These are phyloP conservation scores for Pichia sp. DNA, from an alignment of 1,139 yeast genomes.

Conservation along the genomic window DNA sequence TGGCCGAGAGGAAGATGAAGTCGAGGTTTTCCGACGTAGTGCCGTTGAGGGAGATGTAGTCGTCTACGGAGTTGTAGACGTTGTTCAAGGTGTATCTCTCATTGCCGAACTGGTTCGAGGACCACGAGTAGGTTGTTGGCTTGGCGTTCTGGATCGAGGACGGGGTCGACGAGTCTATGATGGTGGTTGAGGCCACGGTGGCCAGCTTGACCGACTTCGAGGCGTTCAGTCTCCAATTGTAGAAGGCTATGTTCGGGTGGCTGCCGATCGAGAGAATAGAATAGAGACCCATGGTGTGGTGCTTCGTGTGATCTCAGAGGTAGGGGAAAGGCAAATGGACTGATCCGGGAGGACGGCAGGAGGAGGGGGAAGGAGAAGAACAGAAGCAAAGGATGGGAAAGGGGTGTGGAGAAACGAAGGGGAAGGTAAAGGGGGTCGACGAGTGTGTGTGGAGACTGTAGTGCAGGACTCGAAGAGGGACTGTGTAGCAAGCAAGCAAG, in stretches of 20 bases:
- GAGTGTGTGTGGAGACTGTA: background rate
- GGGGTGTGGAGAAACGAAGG: background rate
- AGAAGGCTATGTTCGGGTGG: constrained; percentile 47
- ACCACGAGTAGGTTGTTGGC: constrained; percentile 27
- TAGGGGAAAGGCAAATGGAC: background rate
- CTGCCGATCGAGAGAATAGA: constrained; percentile 37
- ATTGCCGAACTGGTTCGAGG: constrained; percentile 30
- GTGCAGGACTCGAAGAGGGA: too few relatives aligned
- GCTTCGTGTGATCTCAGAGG: background rate
- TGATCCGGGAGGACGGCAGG: too few relatives aligned
- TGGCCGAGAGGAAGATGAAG: constrained; percentile 40
- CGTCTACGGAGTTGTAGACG: constrained; percentile 13
- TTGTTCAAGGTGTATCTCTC: constrained; percentile 26
- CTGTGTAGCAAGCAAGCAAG: background rate
- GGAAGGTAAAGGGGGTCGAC: background rate
- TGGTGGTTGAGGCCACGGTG: constrained; percentile 29
- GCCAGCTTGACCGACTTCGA: constrained; percentile 39
- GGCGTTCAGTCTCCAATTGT: constrained; percentile 45
- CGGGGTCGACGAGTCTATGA: constrained; percentile 6
- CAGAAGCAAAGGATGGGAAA: too few relatives aligned
- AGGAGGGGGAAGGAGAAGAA: too few relatives aligned
- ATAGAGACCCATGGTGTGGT: constrained; percentile 17
- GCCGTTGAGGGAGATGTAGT: constrained; percentile 3
- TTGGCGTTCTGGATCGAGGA: constrained; percentile 7
- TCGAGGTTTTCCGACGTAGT: constrained; percentile 4